phyloP scores from a whole-genome alignment of 1,139 yeast genomes.

The Kodamaea sp. region DNA sequence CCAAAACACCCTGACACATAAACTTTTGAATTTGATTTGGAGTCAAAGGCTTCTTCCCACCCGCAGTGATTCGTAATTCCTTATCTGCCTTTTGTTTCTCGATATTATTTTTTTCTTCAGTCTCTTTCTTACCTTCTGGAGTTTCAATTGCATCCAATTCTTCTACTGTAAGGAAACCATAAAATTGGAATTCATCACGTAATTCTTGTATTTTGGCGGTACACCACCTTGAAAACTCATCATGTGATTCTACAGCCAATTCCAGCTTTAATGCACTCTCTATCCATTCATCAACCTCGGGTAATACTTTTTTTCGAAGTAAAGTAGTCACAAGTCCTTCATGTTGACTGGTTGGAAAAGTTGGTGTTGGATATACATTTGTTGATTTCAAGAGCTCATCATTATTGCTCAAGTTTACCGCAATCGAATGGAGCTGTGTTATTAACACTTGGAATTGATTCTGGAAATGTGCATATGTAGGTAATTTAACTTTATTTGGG shows the following conservation, averaged over 20 bases:
- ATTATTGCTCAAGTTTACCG: constrained; percentile 62
- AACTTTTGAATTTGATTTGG: constrained; percentile 41
- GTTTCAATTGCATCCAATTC: constrained; percentile 39
- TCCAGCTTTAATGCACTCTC: constrained; percentile 49
- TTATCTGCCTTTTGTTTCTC: constrained; percentile 27
- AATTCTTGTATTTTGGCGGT: constrained; percentile 47
- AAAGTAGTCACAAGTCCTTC: constrained; percentile 79
- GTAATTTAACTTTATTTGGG: constrained; percentile 36
- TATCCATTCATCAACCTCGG: constrained; percentile 90
- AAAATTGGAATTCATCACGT: constrained; percentile 56
- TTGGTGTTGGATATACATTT: constrained; percentile 77
- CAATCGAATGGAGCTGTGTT: constrained; percentile 74
- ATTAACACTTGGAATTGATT: constrained; percentile 79
- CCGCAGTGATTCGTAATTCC: constrained; percentile 29
- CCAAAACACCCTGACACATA: constrained; percentile 36
- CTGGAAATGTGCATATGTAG: constrained; percentile 50
- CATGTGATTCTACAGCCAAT: constrained; percentile 32
- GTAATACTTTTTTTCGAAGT: constrained; percentile 79
- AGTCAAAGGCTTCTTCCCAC: constrained; percentile 30
- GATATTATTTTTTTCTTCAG: constrained; percentile 24
- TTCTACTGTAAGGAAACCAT: constrained; percentile 54
- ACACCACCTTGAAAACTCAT: constrained; percentile 64
- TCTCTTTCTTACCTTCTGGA: constrained; percentile 40
- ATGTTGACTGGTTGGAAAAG: constrained; percentile 80
- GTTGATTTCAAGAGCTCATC: constrained; percentile 58